A percentile compares a stretch with the other conserved stretches of the same genome.
Conservation (phyloP, 176 grass and related monocot species). For the Microstegium vimineum region DNA sequence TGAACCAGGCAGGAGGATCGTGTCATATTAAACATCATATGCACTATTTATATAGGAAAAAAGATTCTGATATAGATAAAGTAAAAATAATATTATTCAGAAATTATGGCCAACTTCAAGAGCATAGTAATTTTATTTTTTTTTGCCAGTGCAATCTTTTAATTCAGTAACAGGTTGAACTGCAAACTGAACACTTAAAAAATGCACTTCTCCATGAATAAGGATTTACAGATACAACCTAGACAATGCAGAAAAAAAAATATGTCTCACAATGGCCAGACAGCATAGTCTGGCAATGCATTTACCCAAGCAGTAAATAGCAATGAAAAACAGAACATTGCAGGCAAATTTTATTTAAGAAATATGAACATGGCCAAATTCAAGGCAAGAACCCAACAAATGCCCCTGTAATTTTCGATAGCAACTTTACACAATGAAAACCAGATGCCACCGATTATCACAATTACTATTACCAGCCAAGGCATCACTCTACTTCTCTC, state of each 20-base stretch:
- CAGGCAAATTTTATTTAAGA: background rate
- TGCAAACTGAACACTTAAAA: background rate
- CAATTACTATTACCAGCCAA: background rate
- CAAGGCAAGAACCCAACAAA: background rate
- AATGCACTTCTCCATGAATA: background rate
- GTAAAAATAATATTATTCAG: background rate
- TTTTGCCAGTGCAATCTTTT: background rate
- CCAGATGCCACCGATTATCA: constrained; percentile 7
- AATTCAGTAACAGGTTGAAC: background rate
- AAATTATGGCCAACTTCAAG: background rate
- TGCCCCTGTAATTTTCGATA: background rate
- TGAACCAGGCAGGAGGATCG: background rate
- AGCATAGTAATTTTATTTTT: too few relatives aligned
- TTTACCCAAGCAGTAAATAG: background rate
- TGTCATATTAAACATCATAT: background rate
- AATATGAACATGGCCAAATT: background rate
- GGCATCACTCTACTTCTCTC: constrained; percentile 17
- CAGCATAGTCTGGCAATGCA: background rate
- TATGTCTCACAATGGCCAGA: background rate
- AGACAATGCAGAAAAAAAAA: background rate
- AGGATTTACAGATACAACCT: background rate
- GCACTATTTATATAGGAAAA: background rate
- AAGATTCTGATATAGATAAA: background rate
- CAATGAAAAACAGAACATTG: background rate
- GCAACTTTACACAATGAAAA: background rate